Conservation (phyloP, 768 basidiomycete species). For the Mycena pura region DNA sequence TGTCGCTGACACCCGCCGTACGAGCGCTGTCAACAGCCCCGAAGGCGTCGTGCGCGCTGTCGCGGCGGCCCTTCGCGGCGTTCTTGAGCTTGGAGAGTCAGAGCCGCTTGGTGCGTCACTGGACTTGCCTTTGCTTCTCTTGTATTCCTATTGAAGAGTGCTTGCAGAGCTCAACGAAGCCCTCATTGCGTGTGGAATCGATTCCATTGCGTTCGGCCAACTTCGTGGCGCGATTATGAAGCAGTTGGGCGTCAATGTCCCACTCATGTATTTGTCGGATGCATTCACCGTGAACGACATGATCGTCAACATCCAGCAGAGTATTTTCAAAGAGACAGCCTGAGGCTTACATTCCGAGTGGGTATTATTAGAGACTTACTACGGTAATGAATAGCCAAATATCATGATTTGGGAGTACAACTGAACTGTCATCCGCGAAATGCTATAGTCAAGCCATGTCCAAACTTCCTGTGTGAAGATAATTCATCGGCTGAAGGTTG, state of each 20-base stretch:
- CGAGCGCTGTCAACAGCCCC: constrained; percentile 19
- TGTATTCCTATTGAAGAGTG: neutral
- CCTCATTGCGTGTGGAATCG: constrained; percentile 38
- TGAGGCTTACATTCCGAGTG: too few relatives aligned
- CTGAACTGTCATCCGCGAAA: too few relatives aligned
- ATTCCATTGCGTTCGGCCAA: constrained; percentile 44
- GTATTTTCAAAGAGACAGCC: too few relatives aligned
- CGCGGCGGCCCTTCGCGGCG: constrained; percentile 32
- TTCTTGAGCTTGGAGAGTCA: constrained; percentile 28
- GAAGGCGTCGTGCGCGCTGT: constrained; percentile 28
- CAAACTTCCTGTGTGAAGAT: too few relatives aligned
- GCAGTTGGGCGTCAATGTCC: constrained; percentile 41
- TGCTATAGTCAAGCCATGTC: too few relatives aligned
- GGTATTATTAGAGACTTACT: too few relatives aligned
- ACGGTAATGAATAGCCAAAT: too few relatives aligned
- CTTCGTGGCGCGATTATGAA: constrained; percentile 39
- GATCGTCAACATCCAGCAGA: constrained; percentile 32
- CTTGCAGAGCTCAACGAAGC: constrained; percentile 35
- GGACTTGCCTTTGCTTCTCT: neutral
- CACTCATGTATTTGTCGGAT: constrained; percentile 40
- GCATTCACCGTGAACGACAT: constrained; percentile 39
- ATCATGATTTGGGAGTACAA: too few relatives aligned
- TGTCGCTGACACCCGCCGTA: neutral
- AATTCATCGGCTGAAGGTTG: too few relatives aligned
- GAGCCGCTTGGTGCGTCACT: constrained; percentile 35